Evolutionary conservation across 495 filamentous ascomycete genomes (phyloP).

Genomic region (Penicillium silybi): DNA sequence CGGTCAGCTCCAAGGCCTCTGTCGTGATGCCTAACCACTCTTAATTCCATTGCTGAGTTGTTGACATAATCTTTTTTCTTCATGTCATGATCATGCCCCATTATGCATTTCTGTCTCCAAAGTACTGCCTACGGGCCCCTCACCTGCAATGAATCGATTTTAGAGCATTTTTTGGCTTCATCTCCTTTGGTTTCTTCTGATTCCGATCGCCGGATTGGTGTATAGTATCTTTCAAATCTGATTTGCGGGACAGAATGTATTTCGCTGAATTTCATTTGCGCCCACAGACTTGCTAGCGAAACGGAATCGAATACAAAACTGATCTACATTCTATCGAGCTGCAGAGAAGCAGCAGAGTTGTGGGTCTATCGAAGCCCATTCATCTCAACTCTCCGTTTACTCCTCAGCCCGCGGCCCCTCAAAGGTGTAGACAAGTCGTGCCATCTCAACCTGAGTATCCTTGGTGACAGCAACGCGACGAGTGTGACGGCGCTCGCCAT

Average conservation of each 20-base stretch:
- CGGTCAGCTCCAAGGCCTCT: conserved; percentile 69
- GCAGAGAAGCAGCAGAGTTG: not conserved
- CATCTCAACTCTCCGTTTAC: not conserved
- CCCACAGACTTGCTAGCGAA: not conserved
- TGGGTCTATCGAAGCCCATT: not conserved
- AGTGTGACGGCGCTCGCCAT: conserved; percentile 62
- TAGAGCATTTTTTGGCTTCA: not conserved
- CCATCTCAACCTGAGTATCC: conserved; percentile 54
- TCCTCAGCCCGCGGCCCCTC: conserved; percentile 10
- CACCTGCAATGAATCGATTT: not conserved
- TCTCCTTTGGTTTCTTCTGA: not conserved
- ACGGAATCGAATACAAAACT: not conserved
- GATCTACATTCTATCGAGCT: not conserved
- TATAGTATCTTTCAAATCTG: not conserved
- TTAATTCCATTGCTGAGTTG: conserved; percentile 4
- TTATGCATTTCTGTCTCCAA: not conserved
- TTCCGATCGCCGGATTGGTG: not conserved
- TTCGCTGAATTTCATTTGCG: not conserved
- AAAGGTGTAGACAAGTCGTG: conserved; percentile 74
- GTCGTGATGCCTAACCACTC: conserved; percentile 93
- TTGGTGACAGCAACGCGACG: conserved; percentile 63
- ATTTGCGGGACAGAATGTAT: not conserved
- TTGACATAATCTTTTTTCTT: not conserved
- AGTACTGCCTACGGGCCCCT: not conserved
- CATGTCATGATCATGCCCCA: conserved; percentile 1